A percentile compares a stretch with the other conserved stretches of the same genome.
Evolutionary conservation across 257 asterid species (phyloP).

Genomic region (Solanum pimpinellifolium): DNA sequence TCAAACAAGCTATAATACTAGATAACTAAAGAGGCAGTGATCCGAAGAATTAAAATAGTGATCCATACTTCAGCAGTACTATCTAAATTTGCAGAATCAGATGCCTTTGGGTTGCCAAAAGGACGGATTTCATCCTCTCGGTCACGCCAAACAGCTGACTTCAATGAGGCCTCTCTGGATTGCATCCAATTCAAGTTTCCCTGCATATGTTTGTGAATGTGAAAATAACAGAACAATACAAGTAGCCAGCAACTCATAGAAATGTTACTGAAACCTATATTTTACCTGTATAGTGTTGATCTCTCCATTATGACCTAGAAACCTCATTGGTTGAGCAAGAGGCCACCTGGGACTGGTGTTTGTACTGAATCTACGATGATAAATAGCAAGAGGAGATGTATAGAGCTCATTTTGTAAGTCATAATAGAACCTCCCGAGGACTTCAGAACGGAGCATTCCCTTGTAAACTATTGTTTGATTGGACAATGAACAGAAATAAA

Average conservation of each 20-base stretch:
- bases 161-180: slow-evolving; percentile 87
- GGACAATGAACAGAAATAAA: slow-evolving; percentile 93
- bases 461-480: slow-evolving; percentile 94
- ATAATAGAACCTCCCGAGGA: slow-evolving; percentile 77
- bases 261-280: background rate
- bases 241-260: background rate
- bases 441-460: slow-evolving; percentile 97
- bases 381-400: slow-evolving; percentile 88
- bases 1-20: background rate
- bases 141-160: slow-evolving; percentile 95
- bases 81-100: slow-evolving; percentile 98
- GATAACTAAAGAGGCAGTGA: background rate
- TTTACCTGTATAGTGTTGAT: slow-evolving; percentile 96
- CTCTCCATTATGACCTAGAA: slow-evolving; percentile 99
- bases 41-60: background rate
- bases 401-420: slow-evolving; percentile 74
- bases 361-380: slow-evolving; percentile 95
- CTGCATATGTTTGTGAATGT: slow-evolving; percentile 25
- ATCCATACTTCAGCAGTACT: slow-evolving; percentile 86
- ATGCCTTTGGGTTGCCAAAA: slow-evolving; percentile 92
- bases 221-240: slow-evolving; percentile 4
- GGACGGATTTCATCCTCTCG: slow-evolving; percentile 97
- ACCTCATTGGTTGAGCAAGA: slow-evolving; percentile 98
- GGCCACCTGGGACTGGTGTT: slow-evolving; percentile 99
- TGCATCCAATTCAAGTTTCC: slow-evolving; percentile 99